These are phyloP conservation scores for Quercus variabilis DNA, from an alignment of 306 rosid genomes.

Conservation along the genomic window DNA sequence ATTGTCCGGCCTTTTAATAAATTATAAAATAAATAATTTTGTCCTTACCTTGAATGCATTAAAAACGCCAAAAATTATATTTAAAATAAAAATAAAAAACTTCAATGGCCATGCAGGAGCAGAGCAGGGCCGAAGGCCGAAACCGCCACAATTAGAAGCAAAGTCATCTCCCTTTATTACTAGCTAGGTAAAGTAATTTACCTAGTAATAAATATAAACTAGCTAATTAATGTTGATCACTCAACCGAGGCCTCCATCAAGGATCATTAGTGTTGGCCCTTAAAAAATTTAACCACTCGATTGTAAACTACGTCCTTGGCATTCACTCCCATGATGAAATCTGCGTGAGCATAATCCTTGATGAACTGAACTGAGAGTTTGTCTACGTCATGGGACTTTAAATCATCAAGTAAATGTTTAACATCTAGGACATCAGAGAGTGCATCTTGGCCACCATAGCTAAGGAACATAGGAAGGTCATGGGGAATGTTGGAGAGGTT, in stretches of 20 bases:
- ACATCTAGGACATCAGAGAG: slow-evolving; percentile 71
- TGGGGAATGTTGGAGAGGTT: slow-evolving; percentile 79
- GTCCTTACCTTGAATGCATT: too few relatives aligned
- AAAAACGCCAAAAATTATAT: too few relatives aligned
- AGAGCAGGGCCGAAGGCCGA: too few relatives aligned
- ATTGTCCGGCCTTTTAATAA: too few relatives aligned
- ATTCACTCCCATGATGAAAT: slow-evolving; percentile 64
- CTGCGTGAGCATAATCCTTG: slow-evolving; percentile 69
- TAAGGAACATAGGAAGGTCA: slow-evolving; percentile 73
- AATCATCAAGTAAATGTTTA: slow-evolving; percentile 44
- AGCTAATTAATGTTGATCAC: background rate
- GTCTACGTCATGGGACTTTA: slow-evolving; percentile 59
- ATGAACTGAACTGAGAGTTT: slow-evolving; percentile 58
- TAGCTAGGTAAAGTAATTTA: background rate
- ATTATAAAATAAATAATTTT: too few relatives aligned
- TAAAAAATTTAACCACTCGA: slow-evolving; percentile 50
- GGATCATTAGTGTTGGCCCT: slow-evolving; percentile 25
- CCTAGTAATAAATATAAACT: background rate
- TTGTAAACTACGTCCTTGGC: slow-evolving; percentile 73
- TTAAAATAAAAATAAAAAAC: too few relatives aligned
- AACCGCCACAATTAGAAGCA: too few relatives aligned
- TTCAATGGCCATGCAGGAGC: too few relatives aligned
- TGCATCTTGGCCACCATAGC: slow-evolving; percentile 80
- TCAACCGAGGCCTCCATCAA: slow-evolving; percentile 7
- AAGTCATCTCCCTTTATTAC: background rate